Evolutionary conservation across 75 land plant genomes (phyloP).

Genomic region (Gnetum montanum): DNA sequence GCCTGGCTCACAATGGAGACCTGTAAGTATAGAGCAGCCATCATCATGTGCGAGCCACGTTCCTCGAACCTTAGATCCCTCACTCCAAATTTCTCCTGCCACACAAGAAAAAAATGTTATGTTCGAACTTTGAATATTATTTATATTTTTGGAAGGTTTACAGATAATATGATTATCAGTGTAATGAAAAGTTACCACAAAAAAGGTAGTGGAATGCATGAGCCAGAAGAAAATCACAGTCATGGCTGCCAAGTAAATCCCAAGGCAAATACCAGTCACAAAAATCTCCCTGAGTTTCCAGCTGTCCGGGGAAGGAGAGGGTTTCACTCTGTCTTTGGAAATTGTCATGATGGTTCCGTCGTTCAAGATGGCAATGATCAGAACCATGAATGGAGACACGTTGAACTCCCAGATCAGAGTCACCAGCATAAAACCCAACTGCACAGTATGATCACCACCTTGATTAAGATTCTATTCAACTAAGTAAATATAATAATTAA

Average conservation of each 20-base stretch:
- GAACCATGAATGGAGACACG: slow-evolving; percentile 74
- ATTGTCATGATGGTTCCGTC: slow-evolving; percentile 88
- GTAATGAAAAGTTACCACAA: slow-evolving; percentile 25
- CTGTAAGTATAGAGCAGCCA: slow-evolving; percentile 59
- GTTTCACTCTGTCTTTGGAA: slow-evolving; percentile 77
- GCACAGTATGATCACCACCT: no score
- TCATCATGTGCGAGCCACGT: no score
- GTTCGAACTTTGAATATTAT: neutral
- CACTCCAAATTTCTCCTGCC: slow-evolving; percentile 48
- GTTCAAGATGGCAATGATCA: slow-evolving; percentile 74
- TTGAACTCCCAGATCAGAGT: slow-evolving; percentile 69
- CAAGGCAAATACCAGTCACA: slow-evolving; percentile 60
- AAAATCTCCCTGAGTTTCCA: slow-evolving; percentile 78
- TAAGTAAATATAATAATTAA: no score
- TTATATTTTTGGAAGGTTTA: neutral
- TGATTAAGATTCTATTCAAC: no score
- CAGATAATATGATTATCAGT: neutral
- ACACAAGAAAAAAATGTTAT: neutral
- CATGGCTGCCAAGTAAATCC: slow-evolving; percentile 63
- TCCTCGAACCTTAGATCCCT: slow-evolving; percentile 23
- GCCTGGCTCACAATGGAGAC: slow-evolving; percentile 50
- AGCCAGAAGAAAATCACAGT: slow-evolving; percentile 66
- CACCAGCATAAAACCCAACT: slow-evolving; percentile 74
- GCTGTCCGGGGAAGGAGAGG: slow-evolving; percentile 73
- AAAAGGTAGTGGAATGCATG: slow-evolving; percentile 40